Base-by-base conservation (phyloP, 331 rosid species). In the Erythrophleum ivorense region DNA sequence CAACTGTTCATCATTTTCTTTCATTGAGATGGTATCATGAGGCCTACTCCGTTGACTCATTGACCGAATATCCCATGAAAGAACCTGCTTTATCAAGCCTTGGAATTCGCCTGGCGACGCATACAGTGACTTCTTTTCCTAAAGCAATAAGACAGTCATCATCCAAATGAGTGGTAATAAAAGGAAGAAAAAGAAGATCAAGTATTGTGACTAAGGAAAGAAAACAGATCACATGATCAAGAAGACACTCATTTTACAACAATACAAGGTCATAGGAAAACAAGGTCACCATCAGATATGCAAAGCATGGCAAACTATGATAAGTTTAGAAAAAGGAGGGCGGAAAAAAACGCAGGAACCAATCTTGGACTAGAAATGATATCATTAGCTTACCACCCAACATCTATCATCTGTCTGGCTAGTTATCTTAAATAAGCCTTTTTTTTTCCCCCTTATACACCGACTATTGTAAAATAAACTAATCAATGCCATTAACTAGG, bases 11-110 rank as follows among this genome's bases (percentile, higher is more conserved):
- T 75, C 85, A 18, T 78, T 82, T 65, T 82, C 89, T n/a, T 83
- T 85, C 63, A 70, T 69, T 38, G 69, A 13, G 71, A 63, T 63
- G 67, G 81, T 81, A 59, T 81, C 84, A 24, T 83, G 97, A 84
- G 94, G 97, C 33, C 85, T 88, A 59, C 77, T 95, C 48, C 95
- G 86, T 83, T 95, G 99, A 79, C 94, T 84, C 83, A 88, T 21
- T 40, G 99, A 91, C 45, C 97, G 92, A 52, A 95, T 91, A 88
- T 95, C 99, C 98, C 98, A 93, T 11, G 99, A 91, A 82, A 95
- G 98, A 79, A 95, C 98, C 85, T 95, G 94, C 85, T 70, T 85
- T 82, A 95, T 82, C 82, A 93, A 82, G 84, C 80, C 81, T 85
- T 85, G 94, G 83, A 95, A 88, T 87, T 93, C 92, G 14, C 82